phyloP scores from a whole-genome alignment of 2,329 filamentous ascomycete genomes.

The Samsoniella hepiali region DNA sequence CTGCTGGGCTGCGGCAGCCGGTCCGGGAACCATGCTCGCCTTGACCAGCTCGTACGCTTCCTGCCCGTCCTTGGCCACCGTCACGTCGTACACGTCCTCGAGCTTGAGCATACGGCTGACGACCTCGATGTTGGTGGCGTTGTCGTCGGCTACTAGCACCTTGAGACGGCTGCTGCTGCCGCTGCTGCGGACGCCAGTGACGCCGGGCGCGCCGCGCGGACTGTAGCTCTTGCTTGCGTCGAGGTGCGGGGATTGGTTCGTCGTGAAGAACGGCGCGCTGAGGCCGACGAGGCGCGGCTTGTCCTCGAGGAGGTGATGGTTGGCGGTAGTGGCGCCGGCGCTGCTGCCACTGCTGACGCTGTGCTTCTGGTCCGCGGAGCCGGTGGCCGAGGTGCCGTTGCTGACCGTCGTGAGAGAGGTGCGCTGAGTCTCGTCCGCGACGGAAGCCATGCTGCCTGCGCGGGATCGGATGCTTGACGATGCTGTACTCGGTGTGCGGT shows the following conservation, averaged over 20 bases:
- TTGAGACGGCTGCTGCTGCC: constrained; percentile 50
- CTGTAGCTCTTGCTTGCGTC: not conserved
- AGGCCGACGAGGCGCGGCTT: constrained; percentile 79
- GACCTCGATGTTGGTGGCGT: constrained; percentile 56
- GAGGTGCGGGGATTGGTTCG: constrained; percentile 31
- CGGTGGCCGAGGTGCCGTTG: not conserved
- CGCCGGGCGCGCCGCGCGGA: not conserved
- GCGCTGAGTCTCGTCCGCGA: not conserved
- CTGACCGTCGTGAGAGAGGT: constrained; percentile 17
- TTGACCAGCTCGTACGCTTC: constrained; percentile 87
- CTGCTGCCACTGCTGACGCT: not conserved
- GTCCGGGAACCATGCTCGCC: constrained; percentile 56
- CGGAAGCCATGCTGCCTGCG: constrained; percentile 44
- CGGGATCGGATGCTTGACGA: constrained; percentile 34
- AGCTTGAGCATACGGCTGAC: constrained; percentile 66
- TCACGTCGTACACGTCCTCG: constrained; percentile 79
- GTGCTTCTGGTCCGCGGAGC: not conserved
- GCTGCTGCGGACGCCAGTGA: no score
- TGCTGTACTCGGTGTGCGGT: constrained; percentile 44
- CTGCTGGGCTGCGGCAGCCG: constrained; percentile 48
- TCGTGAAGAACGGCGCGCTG: constrained; percentile 75
- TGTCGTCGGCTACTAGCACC: constrained; percentile 79
- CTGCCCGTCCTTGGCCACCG: constrained; percentile 80
- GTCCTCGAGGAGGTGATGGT: constrained; percentile 28
- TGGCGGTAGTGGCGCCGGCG: not conserved